These are phyloP conservation scores for Chenopodium suecicum DNA, from an alignment of 148 eudicot genomes.

Conservation along the genomic window DNA sequence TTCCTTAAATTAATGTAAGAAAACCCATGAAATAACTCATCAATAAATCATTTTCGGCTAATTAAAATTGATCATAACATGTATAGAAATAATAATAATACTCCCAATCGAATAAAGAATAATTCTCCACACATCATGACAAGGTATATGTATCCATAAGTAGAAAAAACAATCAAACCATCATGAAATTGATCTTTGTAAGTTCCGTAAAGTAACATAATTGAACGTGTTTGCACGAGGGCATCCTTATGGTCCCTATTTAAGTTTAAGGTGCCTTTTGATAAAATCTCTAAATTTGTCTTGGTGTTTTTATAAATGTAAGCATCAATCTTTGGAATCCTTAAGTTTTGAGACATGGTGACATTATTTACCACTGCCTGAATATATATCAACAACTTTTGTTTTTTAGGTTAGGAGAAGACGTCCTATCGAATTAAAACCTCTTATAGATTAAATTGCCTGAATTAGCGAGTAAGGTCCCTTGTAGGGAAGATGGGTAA, in stretches of 20 bases:
- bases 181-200: neutral
- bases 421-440: no score
- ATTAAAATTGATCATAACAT: neutral
- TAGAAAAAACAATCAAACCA: neutral
- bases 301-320: neutral
- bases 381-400: neutral
- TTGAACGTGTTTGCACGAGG: constrained; percentile 9
- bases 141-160: neutral
- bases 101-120: neutral
- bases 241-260: constrained; percentile 11
- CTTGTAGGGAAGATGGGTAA: no score
- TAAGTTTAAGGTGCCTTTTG: neutral
- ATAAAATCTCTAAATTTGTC: constrained; percentile 19
- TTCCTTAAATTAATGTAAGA: no score
- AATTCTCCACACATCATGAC: neutral
- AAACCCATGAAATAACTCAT: no score
- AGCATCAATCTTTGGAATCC: neutral
- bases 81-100: neutral
- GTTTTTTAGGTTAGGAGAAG: no score
- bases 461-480: no score
- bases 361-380: neutral
- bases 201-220: constrained; percentile 11
- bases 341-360: constrained; percentile 9
- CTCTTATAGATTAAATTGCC: no score
- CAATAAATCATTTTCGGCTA: no score